Evolutionary conservation across 768 basidiomycete species (phyloP), one percentile per base, ranked within the genome.

Genomic region (Sistotremastrum suecicum): DNA sequence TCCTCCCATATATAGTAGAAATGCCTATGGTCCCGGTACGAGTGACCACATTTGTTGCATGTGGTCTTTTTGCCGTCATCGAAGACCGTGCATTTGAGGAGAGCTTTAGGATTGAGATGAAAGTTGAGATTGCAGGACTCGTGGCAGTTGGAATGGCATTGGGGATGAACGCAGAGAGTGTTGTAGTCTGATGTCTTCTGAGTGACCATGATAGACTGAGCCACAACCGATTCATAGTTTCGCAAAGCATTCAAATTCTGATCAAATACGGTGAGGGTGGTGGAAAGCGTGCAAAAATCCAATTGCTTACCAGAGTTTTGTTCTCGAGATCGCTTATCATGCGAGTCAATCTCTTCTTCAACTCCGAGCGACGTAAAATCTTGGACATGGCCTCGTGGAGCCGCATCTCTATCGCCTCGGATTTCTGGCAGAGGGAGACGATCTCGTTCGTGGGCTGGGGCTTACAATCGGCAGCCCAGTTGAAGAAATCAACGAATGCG

Each of bases 1-100:
- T 46, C 34, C 8, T 36, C 43, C 54, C 54, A 56, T 9, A 33
- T 40, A 1, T 49, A 28, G 37, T 52, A 41, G 40, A 46, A 55
- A 43, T 55, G 57, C 0, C 42, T 45, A 41, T 56, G 55, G 28
- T 41, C 39, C 4, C 37, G 35, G 28, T 41, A 48, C 4, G 45
- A 43, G 41, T 58, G 56, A 4, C 44, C 34, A 37, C 56, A 58
- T 34, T 4, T 30, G 8, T 11, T n/a, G 36, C 51, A 54, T n/a
- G 29, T 45, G 7, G 11, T 8, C 5, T 42, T 5, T 11, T 33
- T 10, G n/a, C 41, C 41, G 20, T 34, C 44, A n/a, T 42, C 50
- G 12, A 35, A 34, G 7, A 49, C 41, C 8, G 47, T 47, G 3
- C 41, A 20, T 32, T 4, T 41, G 29, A 4, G 9, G 7, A 37